Evolutionary conservation across 148 eudicot genomes (phyloP), one percentile per base, ranked within the genome.

Genomic region (Cornus suecica): DNA sequence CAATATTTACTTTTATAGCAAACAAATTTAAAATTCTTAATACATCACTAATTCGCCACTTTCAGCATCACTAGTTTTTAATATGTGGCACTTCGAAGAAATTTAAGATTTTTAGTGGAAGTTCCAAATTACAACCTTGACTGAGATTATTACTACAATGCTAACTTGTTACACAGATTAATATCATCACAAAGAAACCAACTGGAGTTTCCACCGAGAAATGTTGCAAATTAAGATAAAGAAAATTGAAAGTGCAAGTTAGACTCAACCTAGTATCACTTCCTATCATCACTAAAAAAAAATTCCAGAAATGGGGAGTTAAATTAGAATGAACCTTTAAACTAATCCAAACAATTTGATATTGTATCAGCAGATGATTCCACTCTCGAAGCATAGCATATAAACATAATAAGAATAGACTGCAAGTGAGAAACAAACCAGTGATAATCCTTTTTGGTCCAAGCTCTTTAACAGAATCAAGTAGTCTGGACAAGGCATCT

Each of bases 381-480:
- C 16, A 52, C 16, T 22, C 16, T 1, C 58, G 16, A 52, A 52
- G 58, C 18, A 52, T 15, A 14, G 5, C 20, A 52, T 14, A 20
- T 52, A 52, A 52, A 52, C 15, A 48, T 1, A 48, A 48, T 11
- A 48, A 48, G 54, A 16, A 16, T 11, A 48, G 20, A 48, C 2
- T 13, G 10, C 13, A 25, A 23, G 41, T 61, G 28, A n/a, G 28
- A 74, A 30, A 37, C 84, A 63, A 84, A 96, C 99, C 98, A 29
- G 99, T 96, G 63, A 96, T 96, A 75, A 96, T 86, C 81, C 98
- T 88, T 82, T 79, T 87, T 4, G 99, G 94, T 63, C 82, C 75
- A 73, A 96, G 94, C 87, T 96, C 99, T 82, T 90, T 82, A 8
- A 93, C 93, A n/a, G 84, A 86, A 82, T 96, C 99, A 71, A 96